Conservation (phyloP, 2,329 filamentous ascomycete genomes). For the Ascochyta viciae-villosae region DNA sequence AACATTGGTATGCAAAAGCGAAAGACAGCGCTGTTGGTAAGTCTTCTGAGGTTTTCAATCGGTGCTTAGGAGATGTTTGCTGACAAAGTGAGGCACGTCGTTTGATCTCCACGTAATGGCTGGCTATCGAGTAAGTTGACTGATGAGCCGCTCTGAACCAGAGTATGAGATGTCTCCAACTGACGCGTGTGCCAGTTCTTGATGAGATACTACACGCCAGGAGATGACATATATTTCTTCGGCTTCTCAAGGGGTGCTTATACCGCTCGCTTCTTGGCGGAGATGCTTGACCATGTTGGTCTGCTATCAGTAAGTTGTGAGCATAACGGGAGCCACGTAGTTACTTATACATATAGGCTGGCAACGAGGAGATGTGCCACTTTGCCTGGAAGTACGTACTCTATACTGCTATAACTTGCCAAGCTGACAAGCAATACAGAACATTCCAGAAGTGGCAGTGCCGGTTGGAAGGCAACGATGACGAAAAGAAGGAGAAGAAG, state of each 20-base stretch:
- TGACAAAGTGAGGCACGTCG: slow-evolving; percentile 64
- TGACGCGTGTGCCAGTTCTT: slow-evolving; percentile 44
- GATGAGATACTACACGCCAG: slow-evolving; percentile 58
- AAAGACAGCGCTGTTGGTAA: slow-evolving; percentile 74
- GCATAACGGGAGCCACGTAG: too few relatives aligned
- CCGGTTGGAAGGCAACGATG: slow-evolving; percentile 51
- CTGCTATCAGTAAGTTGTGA: slow-evolving; percentile 63
- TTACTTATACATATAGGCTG: slow-evolving; percentile 54
- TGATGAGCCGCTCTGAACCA: too few relatives aligned
- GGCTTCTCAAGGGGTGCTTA: slow-evolving; percentile 60
- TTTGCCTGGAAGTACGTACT: slow-evolving; percentile 75
- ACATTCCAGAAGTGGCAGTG: slow-evolving; percentile 77
- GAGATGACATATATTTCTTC: slow-evolving; percentile 58
- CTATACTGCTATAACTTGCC: background rate
- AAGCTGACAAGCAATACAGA: slow-evolving; percentile 16
- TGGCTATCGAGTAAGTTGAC: slow-evolving; percentile 73
- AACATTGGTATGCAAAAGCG: slow-evolving; percentile 73
- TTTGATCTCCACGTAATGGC: slow-evolving; percentile 86
- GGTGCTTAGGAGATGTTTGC: background rate
- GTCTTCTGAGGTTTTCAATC: background rate
- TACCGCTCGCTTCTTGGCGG: slow-evolving; percentile 65
- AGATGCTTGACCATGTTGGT: slow-evolving; percentile 85
- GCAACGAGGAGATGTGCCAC: slow-evolving; percentile 83
- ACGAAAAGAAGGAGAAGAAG: slow-evolving; percentile 60
- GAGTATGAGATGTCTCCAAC: background rate